A percentile compares a stretch with the other conserved stretches of the same genome.
Evolutionary conservation across 371 early-diverging fungal species (phyloP).

Genomic region (Rhizopus microsporus): DNA sequence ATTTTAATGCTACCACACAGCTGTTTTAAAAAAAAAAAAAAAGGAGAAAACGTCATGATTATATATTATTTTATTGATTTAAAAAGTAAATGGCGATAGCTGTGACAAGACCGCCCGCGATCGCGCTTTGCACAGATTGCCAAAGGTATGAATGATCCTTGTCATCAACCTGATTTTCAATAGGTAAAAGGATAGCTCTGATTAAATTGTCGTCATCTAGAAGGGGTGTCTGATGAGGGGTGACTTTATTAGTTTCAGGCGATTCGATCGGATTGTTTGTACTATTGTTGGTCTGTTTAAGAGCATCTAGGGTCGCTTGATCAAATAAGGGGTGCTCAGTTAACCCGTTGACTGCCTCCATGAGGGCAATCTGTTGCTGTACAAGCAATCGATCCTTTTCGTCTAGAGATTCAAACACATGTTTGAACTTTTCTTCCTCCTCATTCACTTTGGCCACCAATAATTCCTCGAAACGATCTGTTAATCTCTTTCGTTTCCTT

Average conservation of each 20-base stretch:
- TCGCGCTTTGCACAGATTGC: slow-evolving; percentile 46
- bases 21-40: not conserved
- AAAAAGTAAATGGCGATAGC: slow-evolving; percentile 40
- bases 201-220: not conserved
- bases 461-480: slow-evolving; percentile 71
- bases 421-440: slow-evolving; percentile 40
- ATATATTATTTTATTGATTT: slow-evolving; percentile 69
- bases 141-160: slow-evolving; percentile 1
- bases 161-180: not conserved
- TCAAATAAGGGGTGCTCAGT: slow-evolving; percentile 21
- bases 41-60: slow-evolving; percentile 71
- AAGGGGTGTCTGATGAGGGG: not conserved
- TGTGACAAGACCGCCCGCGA: slow-evolving; percentile 46
- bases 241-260: not conserved
- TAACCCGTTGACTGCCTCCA: slow-evolving; percentile 24
- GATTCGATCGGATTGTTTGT: not conserved
- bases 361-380: slow-evolving; percentile 31
- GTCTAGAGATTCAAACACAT: slow-evolving; percentile 31
- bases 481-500: slow-evolving; percentile 67
- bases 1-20: not conserved
- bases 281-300: not conserved
- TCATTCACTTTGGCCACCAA: slow-evolving; percentile 48
- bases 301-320: slow-evolving; percentile 1
- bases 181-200: no score
- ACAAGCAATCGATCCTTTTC: slow-evolving; percentile 19